A percentile compares a stretch with the other conserved stretches of the same genome.
Evolutionary conservation across 768 basidiomycete species (phyloP).

Genomic region (Rickenella mellea): DNA sequence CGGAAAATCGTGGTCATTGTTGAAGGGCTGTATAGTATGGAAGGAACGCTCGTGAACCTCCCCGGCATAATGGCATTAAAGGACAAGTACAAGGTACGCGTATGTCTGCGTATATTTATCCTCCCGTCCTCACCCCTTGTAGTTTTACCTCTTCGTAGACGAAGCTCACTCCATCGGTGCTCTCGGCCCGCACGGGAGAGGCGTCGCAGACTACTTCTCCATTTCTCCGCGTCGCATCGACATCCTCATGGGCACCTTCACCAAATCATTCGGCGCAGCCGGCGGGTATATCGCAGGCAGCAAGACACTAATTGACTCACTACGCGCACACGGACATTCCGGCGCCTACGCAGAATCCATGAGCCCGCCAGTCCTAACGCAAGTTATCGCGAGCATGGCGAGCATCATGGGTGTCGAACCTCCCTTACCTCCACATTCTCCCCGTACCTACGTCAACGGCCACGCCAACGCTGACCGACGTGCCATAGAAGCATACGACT

Average conservation of each 20-base stretch:
- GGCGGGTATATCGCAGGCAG: constrained; percentile 91
- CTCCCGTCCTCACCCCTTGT: not conserved
- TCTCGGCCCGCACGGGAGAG: constrained; percentile 88
- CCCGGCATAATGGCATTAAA: constrained; percentile 81
- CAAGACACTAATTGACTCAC: constrained; percentile 68
- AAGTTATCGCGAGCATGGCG: constrained; percentile 86
- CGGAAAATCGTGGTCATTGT: constrained; percentile 94
- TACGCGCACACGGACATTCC: constrained; percentile 75
- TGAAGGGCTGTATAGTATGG: constrained; percentile 97
- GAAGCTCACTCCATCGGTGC: constrained; percentile 98
- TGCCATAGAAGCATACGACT: constrained; percentile 28
- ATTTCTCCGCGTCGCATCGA: constrained; percentile 76
- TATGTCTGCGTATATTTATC: not conserved
- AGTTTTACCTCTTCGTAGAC: constrained; percentile 96
- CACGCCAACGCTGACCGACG: too few species aligned
- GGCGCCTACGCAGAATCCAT: constrained; percentile 85
- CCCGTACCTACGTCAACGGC: constrained; percentile 16
- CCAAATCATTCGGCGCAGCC: constrained; percentile 87
- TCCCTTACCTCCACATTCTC: constrained; percentile 22
- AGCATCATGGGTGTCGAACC: constrained; percentile 86
- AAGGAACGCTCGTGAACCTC: constrained; percentile 86
- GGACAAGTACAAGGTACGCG: constrained; percentile 83
- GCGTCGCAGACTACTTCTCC: constrained; percentile 90
- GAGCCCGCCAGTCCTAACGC: constrained; percentile 83
- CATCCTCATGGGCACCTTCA: constrained; percentile 98